Conservation (phyloP, 345 rosid species). For the Pseudoturritis turrita region DNA sequence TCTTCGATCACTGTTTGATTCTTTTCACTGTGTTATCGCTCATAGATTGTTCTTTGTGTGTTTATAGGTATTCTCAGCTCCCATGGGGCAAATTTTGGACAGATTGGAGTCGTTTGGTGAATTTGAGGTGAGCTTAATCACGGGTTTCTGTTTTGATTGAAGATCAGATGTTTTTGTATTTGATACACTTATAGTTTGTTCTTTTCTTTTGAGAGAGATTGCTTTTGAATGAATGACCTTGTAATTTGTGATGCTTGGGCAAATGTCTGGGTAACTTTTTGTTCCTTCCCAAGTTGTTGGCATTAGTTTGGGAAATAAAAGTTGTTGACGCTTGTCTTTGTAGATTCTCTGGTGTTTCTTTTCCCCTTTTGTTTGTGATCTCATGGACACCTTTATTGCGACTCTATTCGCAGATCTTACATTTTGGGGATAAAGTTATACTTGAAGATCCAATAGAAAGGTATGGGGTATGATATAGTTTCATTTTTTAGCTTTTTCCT, state of each 20-base stretch:
- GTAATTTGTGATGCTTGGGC: neutral
- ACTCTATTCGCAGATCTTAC: constrained; percentile 49
- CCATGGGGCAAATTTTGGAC: constrained; percentile 84
- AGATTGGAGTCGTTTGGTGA: constrained; percentile 88
- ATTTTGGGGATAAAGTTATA: constrained; percentile 84
- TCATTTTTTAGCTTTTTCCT: neutral
- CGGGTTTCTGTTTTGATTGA: neutral
- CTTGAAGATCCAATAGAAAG: constrained; percentile 91
- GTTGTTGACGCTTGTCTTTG: constrained; percentile 15
- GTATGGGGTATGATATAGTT: constrained; percentile 27
- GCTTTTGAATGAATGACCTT: neutral
- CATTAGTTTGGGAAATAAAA: neutral
- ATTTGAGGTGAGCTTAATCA: constrained; percentile 60
- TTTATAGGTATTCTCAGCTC: constrained; percentile 72
- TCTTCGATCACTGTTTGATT: neutral
- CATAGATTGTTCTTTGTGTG: neutral
- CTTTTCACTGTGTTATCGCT: neutral
- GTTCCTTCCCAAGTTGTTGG: too few species aligned
- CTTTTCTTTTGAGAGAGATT: neutral
- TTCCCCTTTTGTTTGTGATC: constrained; percentile 4
- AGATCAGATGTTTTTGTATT: neutral
- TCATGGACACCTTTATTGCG: neutral
- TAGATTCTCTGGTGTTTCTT: constrained; percentile 14
- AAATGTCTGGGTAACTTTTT: too few species aligned
- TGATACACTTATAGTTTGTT: neutral